Evolutionary conservation across 139 green algal genomes (phyloP), one percentile per base, ranked within the genome.

Genomic region (Haematococcus sp.): DNA sequence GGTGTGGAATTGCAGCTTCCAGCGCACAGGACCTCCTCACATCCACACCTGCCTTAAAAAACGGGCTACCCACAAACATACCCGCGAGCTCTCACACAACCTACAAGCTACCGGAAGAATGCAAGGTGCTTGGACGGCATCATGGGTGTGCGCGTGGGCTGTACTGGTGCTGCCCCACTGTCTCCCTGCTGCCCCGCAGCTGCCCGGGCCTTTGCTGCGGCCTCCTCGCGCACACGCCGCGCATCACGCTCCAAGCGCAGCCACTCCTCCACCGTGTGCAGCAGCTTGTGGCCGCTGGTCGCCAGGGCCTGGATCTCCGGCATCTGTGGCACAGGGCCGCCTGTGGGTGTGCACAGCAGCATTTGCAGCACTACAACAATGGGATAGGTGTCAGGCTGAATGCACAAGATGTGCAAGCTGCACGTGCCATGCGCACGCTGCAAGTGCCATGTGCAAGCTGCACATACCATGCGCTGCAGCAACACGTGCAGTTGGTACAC

Each of bases 191-290:
- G 76, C 19, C 55, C 43, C 2, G 73, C 51, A 15, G 52, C 23
- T 17, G 52, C 32, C n/a, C 31, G 58, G 22, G 61, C 54, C 31
- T 68, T 56, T 0, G 51, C 19, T 11, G 76, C 40, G 49, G 16
- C 74, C 40, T 49, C 40, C 11, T 43, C 22, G 22, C 20, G 25
- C 44, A 71, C 69, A 54, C 69, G 58, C 23, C 79, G 74, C 13
- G 60, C n/a, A 22, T 88, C 82, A 30, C 80, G 76, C 67, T 97
- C 91, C 22, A 75, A 23, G 2, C 90, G 75, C 71, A 98, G 83
- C 93, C 93, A 98, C 0, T 31, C 70, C 81, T 97, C 93, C 7
- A 97, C 91, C 23, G 91, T 75, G 16, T 85, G 69, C 56, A 97
- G 76, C 58, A 98, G 84, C 77, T 94, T 94, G 46, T 70, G 60